Evolutionary conservation across 805 yeast genomes (phyloP), one percentile per base, ranked within the genome.

Genomic region (Yarrowia divulgata): DNA sequence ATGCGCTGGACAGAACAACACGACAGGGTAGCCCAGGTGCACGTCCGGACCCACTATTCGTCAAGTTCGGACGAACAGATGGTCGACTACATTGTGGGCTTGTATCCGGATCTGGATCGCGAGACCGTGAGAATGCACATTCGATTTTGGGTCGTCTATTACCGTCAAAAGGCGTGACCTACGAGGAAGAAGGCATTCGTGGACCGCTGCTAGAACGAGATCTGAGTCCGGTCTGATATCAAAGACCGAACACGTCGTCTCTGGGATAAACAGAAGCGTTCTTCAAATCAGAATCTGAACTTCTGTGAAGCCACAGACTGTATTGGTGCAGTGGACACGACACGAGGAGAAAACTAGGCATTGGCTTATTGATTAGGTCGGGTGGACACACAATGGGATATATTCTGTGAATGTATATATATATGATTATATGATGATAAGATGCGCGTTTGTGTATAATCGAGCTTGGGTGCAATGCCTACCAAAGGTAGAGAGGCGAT

Each of bases 1-100:
- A 60, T 60, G 52, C 50, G 66, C 42, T 60, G 66, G 66, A 60
- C 66, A 60, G 66, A 60, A 43, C 66, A 60, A 43, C 66, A 60
- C 52, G 66, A 60, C 66, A 29, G 66, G 50, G 66, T 60, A 34
- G 66, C 66, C 18, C 66, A 60, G 34, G 66, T 35, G 7, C 52
- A 60, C 18, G 66, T 45, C 6, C 39, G 52, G 13, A 43, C 66
- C 52, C 66, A 60, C 18, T 45, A 43, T 16, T 7, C 52, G 42
- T 23, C 42, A 29, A 32, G 34, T 34, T 9, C 52, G 1, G 66
- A 39, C 42, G 52, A 45, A 13, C 52, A 60, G 46, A 60, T 60
- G 66, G 66, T 60, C 13, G 66, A 60, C 42, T 35, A 60, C 43
- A 43, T 60, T 12, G 50, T 60, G n/a, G 66, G 42, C 6, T 12